phyloP scores from a whole-genome alignment of 2,329 filamentous ascomycete genomes.

The Aspergillus phoenicis region DNA sequence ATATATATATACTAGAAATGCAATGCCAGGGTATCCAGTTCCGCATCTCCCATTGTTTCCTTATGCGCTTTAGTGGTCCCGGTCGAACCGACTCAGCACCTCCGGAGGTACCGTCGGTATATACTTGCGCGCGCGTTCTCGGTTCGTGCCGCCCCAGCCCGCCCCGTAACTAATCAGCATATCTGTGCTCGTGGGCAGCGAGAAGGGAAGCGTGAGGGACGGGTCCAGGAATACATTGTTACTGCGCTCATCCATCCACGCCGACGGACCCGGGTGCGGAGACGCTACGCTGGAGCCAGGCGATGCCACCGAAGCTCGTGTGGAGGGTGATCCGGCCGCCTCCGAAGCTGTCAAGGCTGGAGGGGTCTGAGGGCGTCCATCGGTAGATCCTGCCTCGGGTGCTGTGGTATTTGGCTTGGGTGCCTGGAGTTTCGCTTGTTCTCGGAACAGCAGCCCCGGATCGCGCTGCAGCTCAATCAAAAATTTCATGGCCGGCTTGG shows the following conservation, averaged over 20 bases:
- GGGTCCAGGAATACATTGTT: slow-evolving; percentile 73
- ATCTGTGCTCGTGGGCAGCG: slow-evolving; percentile 92
- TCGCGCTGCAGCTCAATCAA: slow-evolving; percentile 79
- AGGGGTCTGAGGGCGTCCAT: slow-evolving; percentile 35
- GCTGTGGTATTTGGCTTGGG: slow-evolving; percentile 26
- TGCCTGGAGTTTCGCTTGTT: slow-evolving; percentile 38
- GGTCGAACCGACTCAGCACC: slow-evolving; percentile 84
- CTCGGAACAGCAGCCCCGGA: slow-evolving; percentile 57
- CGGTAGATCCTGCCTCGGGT: slow-evolving; percentile 17
- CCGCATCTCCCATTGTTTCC: background rate
- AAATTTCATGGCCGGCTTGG: slow-evolving; percentile 86
- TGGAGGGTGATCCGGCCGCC: slow-evolving; percentile 26
- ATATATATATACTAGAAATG: slow-evolving; percentile 16
- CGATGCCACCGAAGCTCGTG: slow-evolving; percentile 22
- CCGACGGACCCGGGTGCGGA: slow-evolving; percentile 25
- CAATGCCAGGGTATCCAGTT: slow-evolving; percentile 6
- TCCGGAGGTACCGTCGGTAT: slow-evolving; percentile 93
- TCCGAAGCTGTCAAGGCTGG: slow-evolving; percentile 14
- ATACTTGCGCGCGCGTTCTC: slow-evolving; percentile 90
- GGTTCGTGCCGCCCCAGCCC: slow-evolving; percentile 88
- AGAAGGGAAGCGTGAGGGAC: slow-evolving; percentile 89
- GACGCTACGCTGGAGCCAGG: slow-evolving; percentile 28
- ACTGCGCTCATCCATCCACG: slow-evolving; percentile 29
- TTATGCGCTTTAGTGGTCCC: slow-evolving; percentile 33
- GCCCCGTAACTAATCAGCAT: slow-evolving; percentile 96